These are phyloP conservation scores for Crithidia mellificae DNA, from an alignment of 208 protist genomes.

Conservation along the genomic window DNA sequence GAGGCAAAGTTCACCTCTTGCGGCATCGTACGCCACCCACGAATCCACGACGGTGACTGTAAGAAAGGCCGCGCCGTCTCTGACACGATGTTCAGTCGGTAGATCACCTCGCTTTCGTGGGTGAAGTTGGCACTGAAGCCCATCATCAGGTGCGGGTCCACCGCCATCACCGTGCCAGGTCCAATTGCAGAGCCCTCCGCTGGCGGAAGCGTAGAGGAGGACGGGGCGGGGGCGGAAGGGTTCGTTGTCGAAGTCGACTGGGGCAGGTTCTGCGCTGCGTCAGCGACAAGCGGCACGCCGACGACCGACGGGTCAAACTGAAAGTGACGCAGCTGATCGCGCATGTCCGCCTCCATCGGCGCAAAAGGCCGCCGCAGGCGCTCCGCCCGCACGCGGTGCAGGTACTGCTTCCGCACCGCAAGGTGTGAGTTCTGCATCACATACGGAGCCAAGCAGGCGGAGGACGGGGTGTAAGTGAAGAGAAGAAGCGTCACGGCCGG, in stretches of 20 bases:
- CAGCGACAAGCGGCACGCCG: conserved; percentile 28
- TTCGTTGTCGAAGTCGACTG: too few relatives aligned
- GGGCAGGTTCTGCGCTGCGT: neutral
- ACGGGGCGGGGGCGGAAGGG: too few relatives aligned
- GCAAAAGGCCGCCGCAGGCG: conserved; percentile 59
- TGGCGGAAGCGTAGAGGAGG: neutral
- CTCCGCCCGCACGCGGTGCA: conserved; percentile 39
- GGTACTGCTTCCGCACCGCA: conserved; percentile 71
- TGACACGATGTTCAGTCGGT: conserved; percentile 67
- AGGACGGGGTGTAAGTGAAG: conserved; percentile 66
- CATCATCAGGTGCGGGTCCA: conserved; percentile 85
- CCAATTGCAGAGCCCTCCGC: conserved; percentile 17
- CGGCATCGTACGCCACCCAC: conserved; percentile 72
- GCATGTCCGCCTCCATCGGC: conserved; percentile 71
- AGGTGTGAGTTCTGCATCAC: conserved; percentile 72
- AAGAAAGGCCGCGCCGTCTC: conserved; percentile 56
- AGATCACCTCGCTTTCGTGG: conserved; percentile 50
- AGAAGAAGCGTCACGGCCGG: conserved; percentile 72
- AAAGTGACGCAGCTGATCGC: conserved; percentile 72
- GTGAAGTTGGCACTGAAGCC: conserved; percentile 76
- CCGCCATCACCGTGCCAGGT: conserved; percentile 68
- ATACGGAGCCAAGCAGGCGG: conserved; percentile 50
- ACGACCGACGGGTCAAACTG: conserved; percentile 60
- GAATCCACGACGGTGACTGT: conserved; percentile 75
- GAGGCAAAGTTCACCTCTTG: conserved; percentile 75